These are phyloP conservation scores for Arthrinium puccinioides DNA, from an alignment of 2,329 filamentous ascomycete species.

Conservation along the genomic window DNA sequence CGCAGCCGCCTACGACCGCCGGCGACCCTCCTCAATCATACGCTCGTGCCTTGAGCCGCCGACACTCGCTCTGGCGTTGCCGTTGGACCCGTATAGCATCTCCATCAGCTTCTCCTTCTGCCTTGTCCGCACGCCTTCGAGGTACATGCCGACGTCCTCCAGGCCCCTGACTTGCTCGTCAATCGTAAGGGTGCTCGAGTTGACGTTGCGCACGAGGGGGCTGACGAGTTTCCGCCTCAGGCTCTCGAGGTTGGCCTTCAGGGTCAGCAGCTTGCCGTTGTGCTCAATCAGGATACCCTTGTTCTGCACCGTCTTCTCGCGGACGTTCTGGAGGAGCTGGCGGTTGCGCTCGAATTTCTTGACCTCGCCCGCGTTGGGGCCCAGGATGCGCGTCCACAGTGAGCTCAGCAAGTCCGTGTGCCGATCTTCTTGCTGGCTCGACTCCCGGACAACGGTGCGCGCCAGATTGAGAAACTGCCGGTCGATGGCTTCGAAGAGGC, in stretches of 20 bases:
- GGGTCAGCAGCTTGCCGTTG: slow-evolving; percentile 71
- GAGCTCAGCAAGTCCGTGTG: slow-evolving; percentile 76
- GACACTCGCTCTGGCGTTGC: slow-evolving; percentile 2
- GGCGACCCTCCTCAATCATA: slow-evolving; percentile 21
- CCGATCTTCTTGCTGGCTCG: slow-evolving; percentile 69
- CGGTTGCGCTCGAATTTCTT: slow-evolving; percentile 90
- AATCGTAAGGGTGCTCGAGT: slow-evolving; percentile 63
- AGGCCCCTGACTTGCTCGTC: slow-evolving; percentile 82
- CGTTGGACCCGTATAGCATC: slow-evolving; percentile 58
- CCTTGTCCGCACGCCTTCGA: slow-evolving; percentile 65
- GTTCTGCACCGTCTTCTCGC: slow-evolving; percentile 77
- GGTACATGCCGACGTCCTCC: slow-evolving; percentile 69
- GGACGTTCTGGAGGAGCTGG: slow-evolving; percentile 68
- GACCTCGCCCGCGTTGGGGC: slow-evolving; percentile 65
- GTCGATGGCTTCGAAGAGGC: slow-evolving; percentile 88
- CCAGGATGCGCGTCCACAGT: slow-evolving; percentile 81
- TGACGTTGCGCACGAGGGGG: slow-evolving; percentile 67
- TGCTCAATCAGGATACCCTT: slow-evolving; percentile 83
- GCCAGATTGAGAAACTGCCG: slow-evolving; percentile 84
- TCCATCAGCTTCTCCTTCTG: slow-evolving; percentile 83
- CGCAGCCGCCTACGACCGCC: slow-evolving; percentile 1
- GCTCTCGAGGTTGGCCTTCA: slow-evolving; percentile 84
- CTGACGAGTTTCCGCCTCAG: slow-evolving; percentile 76
- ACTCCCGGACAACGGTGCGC: slow-evolving; percentile 77
- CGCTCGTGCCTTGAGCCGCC: slow-evolving; percentile 19